phyloP scores from a whole-genome alignment of 169 alveolate genomes.

The Plasmodium malariae region DNA sequence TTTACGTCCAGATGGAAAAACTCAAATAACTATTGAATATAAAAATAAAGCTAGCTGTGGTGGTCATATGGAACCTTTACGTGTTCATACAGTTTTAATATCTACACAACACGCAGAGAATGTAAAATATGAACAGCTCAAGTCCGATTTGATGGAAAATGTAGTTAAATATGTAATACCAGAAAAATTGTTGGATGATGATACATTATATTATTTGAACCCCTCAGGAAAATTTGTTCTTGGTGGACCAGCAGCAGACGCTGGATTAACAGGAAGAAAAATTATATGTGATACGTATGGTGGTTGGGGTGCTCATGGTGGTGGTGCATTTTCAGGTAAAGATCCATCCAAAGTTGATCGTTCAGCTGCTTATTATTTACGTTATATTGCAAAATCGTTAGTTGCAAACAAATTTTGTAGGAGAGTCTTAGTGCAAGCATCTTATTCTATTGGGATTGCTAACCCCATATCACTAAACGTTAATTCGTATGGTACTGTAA shows the following conservation, averaged over 20 bases:
- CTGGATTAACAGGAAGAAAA: conserved; percentile 99
- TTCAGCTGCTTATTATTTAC: conserved; percentile 99
- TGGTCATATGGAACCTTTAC: conserved; percentile 92
- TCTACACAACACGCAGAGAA: conserved; percentile 93
- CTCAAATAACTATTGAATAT: conserved; percentile 96
- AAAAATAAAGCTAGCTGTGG: conserved; percentile 84
- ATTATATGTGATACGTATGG: conserved; percentile 99
- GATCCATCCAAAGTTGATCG: conserved; percentile 99
- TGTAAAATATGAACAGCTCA: conserved; percentile 86
- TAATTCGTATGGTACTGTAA: conserved; percentile 95
- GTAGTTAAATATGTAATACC: conserved; percentile 97
- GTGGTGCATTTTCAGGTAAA: conserved; percentile 99
- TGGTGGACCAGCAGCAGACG: conserved; percentile 99
- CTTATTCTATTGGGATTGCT: conserved; percentile 98
- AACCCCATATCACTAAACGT: conserved; percentile 97
- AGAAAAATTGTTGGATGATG: conserved; percentile 92
- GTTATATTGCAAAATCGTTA: conserved; percentile 98
- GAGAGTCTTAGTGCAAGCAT: conserved; percentile 96
- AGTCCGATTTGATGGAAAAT: conserved; percentile 90
- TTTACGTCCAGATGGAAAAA: conserved; percentile 99
- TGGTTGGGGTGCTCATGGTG: conserved; percentile 99
- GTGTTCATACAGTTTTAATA: conserved; percentile 95
- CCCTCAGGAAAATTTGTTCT: conserved; percentile 98
- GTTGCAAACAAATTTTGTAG: conserved; percentile 96
- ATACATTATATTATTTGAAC: conserved; percentile 95